phyloP scores from a whole-genome alignment of 2,329 filamentous ascomycete genomes.

The Colletotrichum lindemuthianum region DNA sequence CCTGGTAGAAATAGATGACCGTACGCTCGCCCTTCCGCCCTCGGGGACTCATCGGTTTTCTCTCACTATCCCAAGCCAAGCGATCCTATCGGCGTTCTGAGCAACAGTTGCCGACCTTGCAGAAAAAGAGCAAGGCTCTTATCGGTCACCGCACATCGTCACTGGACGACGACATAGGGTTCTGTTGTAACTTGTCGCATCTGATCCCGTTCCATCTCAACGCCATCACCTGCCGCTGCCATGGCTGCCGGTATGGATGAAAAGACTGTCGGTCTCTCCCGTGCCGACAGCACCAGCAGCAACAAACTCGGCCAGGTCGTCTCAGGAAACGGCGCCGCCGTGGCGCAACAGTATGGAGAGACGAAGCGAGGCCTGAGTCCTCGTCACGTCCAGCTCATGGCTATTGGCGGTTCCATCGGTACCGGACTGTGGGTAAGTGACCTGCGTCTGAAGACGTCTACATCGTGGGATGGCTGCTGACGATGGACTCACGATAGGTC shows the following conservation, averaged over 20 bases:
- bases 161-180: too few species aligned
- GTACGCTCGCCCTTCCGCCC: neutral
- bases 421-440: slow-evolving; percentile 52
- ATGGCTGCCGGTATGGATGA: slow-evolving; percentile 32
- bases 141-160: neutral
- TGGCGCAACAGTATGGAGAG: slow-evolving; percentile 42
- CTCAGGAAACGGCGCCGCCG: slow-evolving; percentile 23
- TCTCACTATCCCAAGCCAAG: slow-evolving; percentile 14
- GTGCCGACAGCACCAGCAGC: slow-evolving; percentile 31
- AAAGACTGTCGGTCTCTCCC: slow-evolving; percentile 33
- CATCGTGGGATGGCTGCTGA: neutral
- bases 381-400: slow-evolving; percentile 60
- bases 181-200: neutral
- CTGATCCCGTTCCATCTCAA: neutral
- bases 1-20: slow-evolving; percentile 21
- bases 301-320: slow-evolving; percentile 34
- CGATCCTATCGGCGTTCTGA: slow-evolving; percentile 16
- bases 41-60: neutral
- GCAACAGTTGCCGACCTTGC: slow-evolving; percentile 18
- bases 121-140: neutral
- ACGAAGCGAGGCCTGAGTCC: slow-evolving; percentile 48
- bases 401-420: slow-evolving; percentile 58
- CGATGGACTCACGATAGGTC: slow-evolving; percentile 39
- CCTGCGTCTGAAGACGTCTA: neutral
- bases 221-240: neutral